phyloP scores from a whole-genome alignment of 768 basidiomycete genomes.

The Cyclocybe aegerita region DNA sequence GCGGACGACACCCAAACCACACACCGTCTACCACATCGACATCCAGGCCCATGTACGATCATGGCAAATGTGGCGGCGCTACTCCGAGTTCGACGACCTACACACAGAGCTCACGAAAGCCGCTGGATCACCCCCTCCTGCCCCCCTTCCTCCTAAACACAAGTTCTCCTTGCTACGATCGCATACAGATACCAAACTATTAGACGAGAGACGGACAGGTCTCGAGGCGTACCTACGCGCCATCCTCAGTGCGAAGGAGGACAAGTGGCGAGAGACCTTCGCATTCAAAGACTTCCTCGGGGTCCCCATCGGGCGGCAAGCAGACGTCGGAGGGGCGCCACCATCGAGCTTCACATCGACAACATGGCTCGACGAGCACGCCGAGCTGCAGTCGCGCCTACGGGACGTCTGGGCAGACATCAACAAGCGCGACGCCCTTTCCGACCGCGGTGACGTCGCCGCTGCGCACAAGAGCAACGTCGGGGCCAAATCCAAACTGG shows the following conservation, averaged over 20 bases:
- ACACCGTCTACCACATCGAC: slow-evolving; percentile 79
- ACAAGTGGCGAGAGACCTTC: slow-evolving; percentile 76
- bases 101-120: slow-evolving; percentile 78
- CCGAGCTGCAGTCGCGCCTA: slow-evolving; percentile 70
- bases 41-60: slow-evolving; percentile 87
- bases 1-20: slow-evolving; percentile 68
- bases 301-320: slow-evolving; percentile 65
- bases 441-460: slow-evolving; percentile 68
- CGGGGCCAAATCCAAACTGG: slow-evolving; percentile 82
- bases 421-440: slow-evolving; percentile 84
- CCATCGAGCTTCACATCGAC: slow-evolving; percentile 63
- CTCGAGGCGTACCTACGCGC: slow-evolving; percentile 86
- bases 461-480: slow-evolving; percentile 80
- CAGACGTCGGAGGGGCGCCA: slow-evolving; percentile 17
- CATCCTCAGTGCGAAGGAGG: slow-evolving; percentile 79
- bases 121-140: slow-evolving; percentile 80
- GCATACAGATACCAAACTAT: slow-evolving; percentile 54
- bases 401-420: slow-evolving; percentile 84
- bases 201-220: slow-evolving; percentile 75
- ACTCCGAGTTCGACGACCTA: slow-evolving; percentile 91
- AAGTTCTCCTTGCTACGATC: slow-evolving; percentile 65
- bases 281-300: slow-evolving; percentile 88
- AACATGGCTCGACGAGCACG: slow-evolving; percentile 90
- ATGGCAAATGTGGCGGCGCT: slow-evolving; percentile 93
- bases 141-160: slow-evolving; percentile 83